A percentile compares a stretch with the other conserved stretches of the same genome.
Conservation (phyloP, 495 filamentous ascomycete genomes). For the Pseudevernia furfuracea region DNA sequence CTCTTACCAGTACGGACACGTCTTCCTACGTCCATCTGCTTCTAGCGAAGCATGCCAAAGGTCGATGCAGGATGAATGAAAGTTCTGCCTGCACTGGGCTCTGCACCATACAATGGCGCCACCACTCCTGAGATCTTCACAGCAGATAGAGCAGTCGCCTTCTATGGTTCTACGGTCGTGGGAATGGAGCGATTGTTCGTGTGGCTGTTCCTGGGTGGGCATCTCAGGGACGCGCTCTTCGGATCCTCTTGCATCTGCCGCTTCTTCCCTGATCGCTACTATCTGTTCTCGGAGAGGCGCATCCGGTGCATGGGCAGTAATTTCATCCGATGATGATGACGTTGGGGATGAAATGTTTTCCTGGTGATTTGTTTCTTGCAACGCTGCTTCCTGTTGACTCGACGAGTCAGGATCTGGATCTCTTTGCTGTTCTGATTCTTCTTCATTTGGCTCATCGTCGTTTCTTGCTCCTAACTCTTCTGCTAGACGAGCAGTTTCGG, state of each 20-base stretch:
- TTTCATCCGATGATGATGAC: neutral
- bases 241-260: neutral
- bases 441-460: neutral
- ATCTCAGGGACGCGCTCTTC: neutral
- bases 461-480: neutral
- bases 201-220: neutral
- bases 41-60: slow-evolving; percentile 1
- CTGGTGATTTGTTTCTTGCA: neutral
- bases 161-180: neutral
- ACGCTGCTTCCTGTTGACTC: neutral
- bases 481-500: neutral
- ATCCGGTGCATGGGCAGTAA: too few relatives aligned
- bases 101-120: neutral
- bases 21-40: neutral
- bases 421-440: neutral
- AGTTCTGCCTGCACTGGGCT: slow-evolving; percentile 11
- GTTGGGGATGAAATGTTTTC: neutral
- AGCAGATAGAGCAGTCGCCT: slow-evolving; percentile 16
- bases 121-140: slow-evolving; percentile 3
- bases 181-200: neutral
- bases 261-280: neutral
- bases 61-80: slow-evolving; percentile 1
- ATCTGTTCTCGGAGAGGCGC: too few relatives aligned
- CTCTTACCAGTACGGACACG: slow-evolving; percentile 13
- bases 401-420: neutral